Percentiles rank a stretch among this genome's conserved stretches.
Evolutionary conservation across 345 rosid species (phyloP).

Genomic region (Lumnitzera racemosa): DNA sequence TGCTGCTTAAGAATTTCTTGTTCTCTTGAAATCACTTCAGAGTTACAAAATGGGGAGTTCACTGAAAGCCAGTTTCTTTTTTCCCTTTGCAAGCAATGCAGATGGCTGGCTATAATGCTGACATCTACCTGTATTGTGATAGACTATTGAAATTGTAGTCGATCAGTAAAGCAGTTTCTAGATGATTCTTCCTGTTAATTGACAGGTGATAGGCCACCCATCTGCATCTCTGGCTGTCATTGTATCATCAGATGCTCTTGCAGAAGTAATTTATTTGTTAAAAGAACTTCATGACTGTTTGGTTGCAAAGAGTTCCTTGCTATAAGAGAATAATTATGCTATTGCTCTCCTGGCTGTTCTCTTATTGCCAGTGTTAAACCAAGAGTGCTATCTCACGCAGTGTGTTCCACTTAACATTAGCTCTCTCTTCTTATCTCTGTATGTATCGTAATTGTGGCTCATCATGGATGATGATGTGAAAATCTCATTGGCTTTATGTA

Average conservation of each 20-base stretch:
- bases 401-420: too few species aligned
- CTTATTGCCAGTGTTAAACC: too few species aligned
- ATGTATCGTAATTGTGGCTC: neutral
- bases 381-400: too few species aligned
- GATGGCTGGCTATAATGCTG: neutral
- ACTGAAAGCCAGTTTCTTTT: neutral
- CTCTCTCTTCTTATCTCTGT: neutral
- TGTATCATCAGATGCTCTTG: too few species aligned
- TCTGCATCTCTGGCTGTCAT: too few species aligned
- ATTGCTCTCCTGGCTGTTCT: too few species aligned
- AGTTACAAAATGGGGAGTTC: neutral
- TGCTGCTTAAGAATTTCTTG: too few species aligned
- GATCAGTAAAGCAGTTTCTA: neutral
- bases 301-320: neutral
- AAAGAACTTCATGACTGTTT: neutral
- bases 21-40: too few species aligned
- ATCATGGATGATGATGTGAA: neutral
- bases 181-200: neutral
- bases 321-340: neutral
- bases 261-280: too few species aligned
- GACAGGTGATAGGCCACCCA: too few species aligned
- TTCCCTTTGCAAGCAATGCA: neutral
- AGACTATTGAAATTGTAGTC: neutral
- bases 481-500: conserved; percentile 5
- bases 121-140: neutral